These are phyloP conservation scores for Parachlorella kessleri DNA, from an alignment of 139 green algal genomes.

Conservation along the genomic window DNA sequence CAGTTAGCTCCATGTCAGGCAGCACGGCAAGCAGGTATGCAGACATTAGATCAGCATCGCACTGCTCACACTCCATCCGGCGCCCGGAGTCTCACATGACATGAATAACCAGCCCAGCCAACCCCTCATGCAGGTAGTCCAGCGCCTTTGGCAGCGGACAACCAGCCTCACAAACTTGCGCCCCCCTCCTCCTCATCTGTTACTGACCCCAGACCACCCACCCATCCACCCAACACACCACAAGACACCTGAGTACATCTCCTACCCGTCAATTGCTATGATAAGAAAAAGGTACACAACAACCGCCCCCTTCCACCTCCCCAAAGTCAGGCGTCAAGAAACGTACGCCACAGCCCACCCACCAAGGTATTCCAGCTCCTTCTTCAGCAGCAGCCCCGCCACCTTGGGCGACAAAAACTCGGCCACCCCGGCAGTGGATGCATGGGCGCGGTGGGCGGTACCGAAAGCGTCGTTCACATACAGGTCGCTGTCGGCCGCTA, in stretches of 20 bases:
- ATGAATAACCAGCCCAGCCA: too few relatives aligned
- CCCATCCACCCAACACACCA: not conserved
- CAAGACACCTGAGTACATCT: not conserved
- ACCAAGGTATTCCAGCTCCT: slow-evolving; percentile 93
- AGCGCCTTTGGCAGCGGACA: too few relatives aligned
- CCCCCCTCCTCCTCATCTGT: not conserved
- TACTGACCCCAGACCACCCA: not conserved
- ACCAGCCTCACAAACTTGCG: too few relatives aligned
- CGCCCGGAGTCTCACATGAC: too few relatives aligned
- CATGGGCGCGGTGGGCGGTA: slow-evolving; percentile 97
- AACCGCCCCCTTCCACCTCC: too few relatives aligned
- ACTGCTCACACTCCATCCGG: too few relatives aligned
- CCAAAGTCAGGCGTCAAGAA: too few relatives aligned
- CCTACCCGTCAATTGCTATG: not conserved
- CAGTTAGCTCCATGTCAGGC: too few relatives aligned
- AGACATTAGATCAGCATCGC: too few relatives aligned
- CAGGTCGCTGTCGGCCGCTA: slow-evolving; percentile 89
- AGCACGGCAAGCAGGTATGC: too few relatives aligned
- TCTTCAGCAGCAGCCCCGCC: slow-evolving; percentile 83
- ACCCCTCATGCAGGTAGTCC: too few relatives aligned
- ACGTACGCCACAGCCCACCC: not conserved
- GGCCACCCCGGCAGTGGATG: slow-evolving; percentile 96
- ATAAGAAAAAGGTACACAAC: not conserved
- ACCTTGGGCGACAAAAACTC: slow-evolving; percentile 69
- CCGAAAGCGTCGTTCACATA: slow-evolving; percentile 99